Conservation (phyloP, 768 basidiomycete species). For the Polyporus arcularius region DNA sequence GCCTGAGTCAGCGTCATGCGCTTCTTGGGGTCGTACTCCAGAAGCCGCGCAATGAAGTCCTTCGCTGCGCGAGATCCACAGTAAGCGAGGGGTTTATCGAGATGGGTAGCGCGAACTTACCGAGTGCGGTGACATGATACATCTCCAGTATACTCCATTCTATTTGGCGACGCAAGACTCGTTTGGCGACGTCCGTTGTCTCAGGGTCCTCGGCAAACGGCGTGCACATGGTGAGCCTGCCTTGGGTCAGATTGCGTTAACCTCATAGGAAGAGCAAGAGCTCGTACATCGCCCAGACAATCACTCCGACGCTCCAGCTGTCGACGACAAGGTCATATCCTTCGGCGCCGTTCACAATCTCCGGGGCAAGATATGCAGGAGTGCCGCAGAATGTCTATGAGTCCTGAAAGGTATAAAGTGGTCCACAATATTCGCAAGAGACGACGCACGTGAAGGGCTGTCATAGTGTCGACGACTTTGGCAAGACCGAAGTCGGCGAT, state of each 20-base stretch:
- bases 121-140: slow-evolving; percentile 42
- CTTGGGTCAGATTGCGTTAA: not conserved
- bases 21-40: slow-evolving; percentile 58
- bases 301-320: slow-evolving; percentile 94
- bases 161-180: slow-evolving; percentile 56
- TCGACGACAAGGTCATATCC: slow-evolving; percentile 90
- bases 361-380: slow-evolving; percentile 89
- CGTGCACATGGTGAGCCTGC: slow-evolving; percentile 70
- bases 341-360: slow-evolving; percentile 69
- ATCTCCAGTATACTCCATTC: slow-evolving; percentile 58
- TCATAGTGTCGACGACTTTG: slow-evolving; percentile 76
- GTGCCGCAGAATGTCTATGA: slow-evolving; percentile 95
- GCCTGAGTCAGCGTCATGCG: slow-evolving; percentile 74
- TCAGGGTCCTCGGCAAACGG: slow-evolving; percentile 80
- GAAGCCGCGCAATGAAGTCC: slow-evolving; percentile 65
- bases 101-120: slow-evolving; percentile 39
- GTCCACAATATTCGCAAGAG: slow-evolving; percentile 39
- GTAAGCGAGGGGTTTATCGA: not conserved
- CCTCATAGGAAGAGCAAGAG: slow-evolving; percentile 51
- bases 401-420: slow-evolving; percentile 44
- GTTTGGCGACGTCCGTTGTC: slow-evolving; percentile 50
- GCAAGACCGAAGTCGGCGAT: slow-evolving; percentile 96
- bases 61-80: slow-evolving; percentile 39
- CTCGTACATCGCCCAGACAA: slow-evolving; percentile 83
- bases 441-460: slow-evolving; percentile 58